Evolutionary conservation across 2,329 filamentous ascomycete genomes (phyloP).

Genomic region (Sarocladiaceae sp.): DNA sequence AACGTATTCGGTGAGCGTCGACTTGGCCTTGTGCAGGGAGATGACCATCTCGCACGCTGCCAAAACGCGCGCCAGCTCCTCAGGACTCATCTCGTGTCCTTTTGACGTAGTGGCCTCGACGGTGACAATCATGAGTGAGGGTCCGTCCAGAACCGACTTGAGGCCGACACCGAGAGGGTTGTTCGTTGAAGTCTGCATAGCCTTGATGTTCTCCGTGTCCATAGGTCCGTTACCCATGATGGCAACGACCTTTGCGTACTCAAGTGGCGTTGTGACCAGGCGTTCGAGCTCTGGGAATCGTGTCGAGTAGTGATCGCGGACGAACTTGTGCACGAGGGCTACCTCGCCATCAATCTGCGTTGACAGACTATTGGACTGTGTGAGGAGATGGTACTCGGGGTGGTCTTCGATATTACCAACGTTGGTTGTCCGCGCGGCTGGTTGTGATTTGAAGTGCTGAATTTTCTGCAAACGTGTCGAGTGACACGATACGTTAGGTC

Average conservation of each 20-base stretch:
- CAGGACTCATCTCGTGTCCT: slow-evolving; percentile 67
- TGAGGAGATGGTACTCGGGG: slow-evolving; percentile 82
- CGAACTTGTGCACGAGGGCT: slow-evolving; percentile 89
- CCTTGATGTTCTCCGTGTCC: slow-evolving; percentile 73
- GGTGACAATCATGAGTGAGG: slow-evolving; percentile 90
- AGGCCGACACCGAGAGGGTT: slow-evolving; percentile 73
- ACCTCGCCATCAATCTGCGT: slow-evolving; percentile 93
- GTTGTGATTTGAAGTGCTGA: slow-evolving; percentile 63
- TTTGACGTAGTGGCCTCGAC: slow-evolving; percentile 89
- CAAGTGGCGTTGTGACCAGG: slow-evolving; percentile 83
- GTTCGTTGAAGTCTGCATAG: slow-evolving; percentile 66
- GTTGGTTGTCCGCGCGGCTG: slow-evolving; percentile 56
- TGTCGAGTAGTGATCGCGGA: slow-evolving; percentile 89
- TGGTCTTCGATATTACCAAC: slow-evolving; percentile 87
- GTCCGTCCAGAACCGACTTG: slow-evolving; percentile 76
- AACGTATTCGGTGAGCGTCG: slow-evolving; percentile 83
- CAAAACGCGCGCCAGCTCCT: slow-evolving; percentile 67
- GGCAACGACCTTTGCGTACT: slow-evolving; percentile 91
- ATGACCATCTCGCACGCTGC: slow-evolving; percentile 83
- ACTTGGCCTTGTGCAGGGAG: slow-evolving; percentile 81
- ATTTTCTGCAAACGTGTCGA: slow-evolving; percentile 60
- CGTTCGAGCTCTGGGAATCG: slow-evolving; percentile 90
- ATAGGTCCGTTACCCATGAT: slow-evolving; percentile 91
- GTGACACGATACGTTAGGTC: slow-evolving; percentile 58
- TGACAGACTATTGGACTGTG: slow-evolving; percentile 81